Evolutionary conservation across 164 flowering plant genomes (phyloP).

Genomic region (Piper longum): DNA sequence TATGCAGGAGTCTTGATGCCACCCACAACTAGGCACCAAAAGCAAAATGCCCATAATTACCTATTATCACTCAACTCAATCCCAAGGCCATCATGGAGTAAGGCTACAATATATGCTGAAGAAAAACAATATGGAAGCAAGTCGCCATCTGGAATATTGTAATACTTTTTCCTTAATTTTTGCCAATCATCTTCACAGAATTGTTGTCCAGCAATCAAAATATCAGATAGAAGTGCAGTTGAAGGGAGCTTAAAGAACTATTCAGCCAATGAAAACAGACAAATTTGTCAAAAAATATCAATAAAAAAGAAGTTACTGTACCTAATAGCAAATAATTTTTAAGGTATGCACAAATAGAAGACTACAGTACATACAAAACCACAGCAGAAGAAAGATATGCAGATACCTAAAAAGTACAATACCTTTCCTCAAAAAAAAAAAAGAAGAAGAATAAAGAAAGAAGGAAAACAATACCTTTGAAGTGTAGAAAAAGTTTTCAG

Average conservation of each 20-base stretch:
- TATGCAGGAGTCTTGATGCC: neutral
- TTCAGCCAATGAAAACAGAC: slow-evolving; percentile 4
- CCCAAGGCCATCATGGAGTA: slow-evolving; percentile 85
- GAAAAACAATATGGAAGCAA: slow-evolving; percentile 75
- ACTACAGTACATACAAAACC: too few species aligned
- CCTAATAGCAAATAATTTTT: neutral
- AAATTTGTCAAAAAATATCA: neutral
- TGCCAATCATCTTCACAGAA: slow-evolving; percentile 83
- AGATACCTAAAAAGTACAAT: neutral
- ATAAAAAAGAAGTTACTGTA: neutral
- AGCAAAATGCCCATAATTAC: slow-evolving; percentile 15
- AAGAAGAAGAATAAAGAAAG: neutral
- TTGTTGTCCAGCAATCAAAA: slow-evolving; percentile 59
- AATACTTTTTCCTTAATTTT: slow-evolving; percentile 33
- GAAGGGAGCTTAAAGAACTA: slow-evolving; percentile 69
- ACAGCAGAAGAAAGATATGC: too few species aligned
- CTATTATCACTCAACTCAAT: slow-evolving; percentile 62
- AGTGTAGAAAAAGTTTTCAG: slow-evolving; percentile 88
- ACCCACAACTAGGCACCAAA: neutral
- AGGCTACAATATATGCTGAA: slow-evolving; percentile 89
- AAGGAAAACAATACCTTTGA: slow-evolving; percentile 40
- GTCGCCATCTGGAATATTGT: slow-evolving; percentile 47
- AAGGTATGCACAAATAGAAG: neutral
- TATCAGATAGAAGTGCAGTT: slow-evolving; percentile 43
- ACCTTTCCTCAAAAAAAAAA: neutral